A percentile compares a stretch with the other conserved stretches of the same genome.
These are phyloP conservation scores for Trichophaea hybrida DNA, from an alignment of 2,329 filamentous ascomycete genomes.

Conservation along the genomic window DNA sequence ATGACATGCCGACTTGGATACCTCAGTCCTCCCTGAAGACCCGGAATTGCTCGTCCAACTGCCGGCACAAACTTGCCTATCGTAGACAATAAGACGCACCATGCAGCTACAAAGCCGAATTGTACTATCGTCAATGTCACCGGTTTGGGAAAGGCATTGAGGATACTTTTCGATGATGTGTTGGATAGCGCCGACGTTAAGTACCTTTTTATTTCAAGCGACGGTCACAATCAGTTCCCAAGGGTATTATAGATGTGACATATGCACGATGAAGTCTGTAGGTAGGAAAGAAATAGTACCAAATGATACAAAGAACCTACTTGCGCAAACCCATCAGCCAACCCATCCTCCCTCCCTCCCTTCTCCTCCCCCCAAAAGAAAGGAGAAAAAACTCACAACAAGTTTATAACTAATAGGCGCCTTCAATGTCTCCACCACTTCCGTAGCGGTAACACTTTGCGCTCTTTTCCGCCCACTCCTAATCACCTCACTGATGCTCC, in stretches of 20 bases:
- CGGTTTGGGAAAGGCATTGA: conserved; percentile 95
- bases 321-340: conserved; percentile 26
- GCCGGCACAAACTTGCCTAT: conserved; percentile 57
- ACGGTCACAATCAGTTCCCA: neutral
- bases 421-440: conserved; percentile 78
- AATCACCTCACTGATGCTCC: conserved; percentile 57
- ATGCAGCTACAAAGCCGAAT: conserved; percentile 81
- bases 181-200: conserved; percentile 89
- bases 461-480: conserved; percentile 14
- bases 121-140: conserved; percentile 89
- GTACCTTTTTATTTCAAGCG: conserved; percentile 47
- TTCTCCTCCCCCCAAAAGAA: neutral
- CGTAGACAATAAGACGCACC: conserved; percentile 68
- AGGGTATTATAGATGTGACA: neutral
- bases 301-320: conserved; percentile 23
- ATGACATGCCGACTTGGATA: conserved; percentile 69
- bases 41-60: conserved; percentile 57
- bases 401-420: conserved; percentile 80
- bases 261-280: neutral
- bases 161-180: conserved; percentile 92
- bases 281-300: conserved; percentile 9
- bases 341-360: conserved; percentile 1
- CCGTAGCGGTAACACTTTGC: conserved; percentile 54
- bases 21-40: conserved; percentile 70
- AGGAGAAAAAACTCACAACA: conserved; percentile 46